A percentile compares a stretch with the other conserved stretches of the same genome.
Conservation (phyloP, 73 alveolate species). For the Paraurostyla sp. region DNA sequence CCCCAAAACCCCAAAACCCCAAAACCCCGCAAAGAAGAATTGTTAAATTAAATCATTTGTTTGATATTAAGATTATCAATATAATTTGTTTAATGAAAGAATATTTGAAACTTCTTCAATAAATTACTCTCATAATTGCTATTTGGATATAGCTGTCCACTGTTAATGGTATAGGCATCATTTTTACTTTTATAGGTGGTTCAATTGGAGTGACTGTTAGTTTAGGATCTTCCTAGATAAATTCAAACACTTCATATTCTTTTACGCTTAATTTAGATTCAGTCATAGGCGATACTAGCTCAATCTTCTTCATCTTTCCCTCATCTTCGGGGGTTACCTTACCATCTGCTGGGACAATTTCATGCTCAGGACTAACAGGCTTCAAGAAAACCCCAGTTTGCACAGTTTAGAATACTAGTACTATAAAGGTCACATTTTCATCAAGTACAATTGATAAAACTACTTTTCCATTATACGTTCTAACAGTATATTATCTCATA, state of each 20-base stretch:
- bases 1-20: no score
- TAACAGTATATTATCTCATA: not conserved
- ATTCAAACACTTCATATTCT: not conserved
- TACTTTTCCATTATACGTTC: not conserved
- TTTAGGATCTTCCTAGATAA: no score
- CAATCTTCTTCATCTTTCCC: not conserved
- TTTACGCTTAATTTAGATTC: not conserved
- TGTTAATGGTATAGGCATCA: no score
- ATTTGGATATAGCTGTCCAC: no score
- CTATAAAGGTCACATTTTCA: not conserved
- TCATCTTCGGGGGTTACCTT: not conserved
- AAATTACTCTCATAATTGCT: no score
- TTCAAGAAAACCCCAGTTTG: slow-evolving; percentile 27
- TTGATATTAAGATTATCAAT: no score
- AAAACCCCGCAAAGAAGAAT: no score
- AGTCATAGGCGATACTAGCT: not conserved
- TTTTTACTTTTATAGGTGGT: no score
- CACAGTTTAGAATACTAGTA: not conserved
- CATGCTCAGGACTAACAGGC: slow-evolving; percentile 23
- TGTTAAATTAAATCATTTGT: no score
- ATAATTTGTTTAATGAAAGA: no score
- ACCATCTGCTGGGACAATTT: not conserved
- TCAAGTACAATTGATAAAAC: not conserved
- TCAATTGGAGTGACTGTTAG: no score
- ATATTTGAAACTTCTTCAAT: no score